phyloP scores from a whole-genome alignment of 2,329 filamentous ascomycete species.

The Incumbomyces lentus region DNA sequence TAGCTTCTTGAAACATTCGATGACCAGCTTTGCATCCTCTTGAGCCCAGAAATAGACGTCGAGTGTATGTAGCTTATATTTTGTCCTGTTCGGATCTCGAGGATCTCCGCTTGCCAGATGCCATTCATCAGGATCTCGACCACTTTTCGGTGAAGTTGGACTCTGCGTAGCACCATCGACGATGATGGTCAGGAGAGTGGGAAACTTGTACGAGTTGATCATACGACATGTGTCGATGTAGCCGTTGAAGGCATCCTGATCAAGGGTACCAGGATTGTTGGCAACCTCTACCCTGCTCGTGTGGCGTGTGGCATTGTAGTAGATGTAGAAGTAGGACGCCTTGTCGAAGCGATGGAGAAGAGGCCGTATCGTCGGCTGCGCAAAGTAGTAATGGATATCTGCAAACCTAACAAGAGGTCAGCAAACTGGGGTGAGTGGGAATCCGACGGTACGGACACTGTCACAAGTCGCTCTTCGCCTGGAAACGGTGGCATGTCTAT shows the following conservation, averaged over 20 bases:
- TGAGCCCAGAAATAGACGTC: constrained; percentile 56
- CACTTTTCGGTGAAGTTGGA: constrained; percentile 20
- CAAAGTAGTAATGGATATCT: constrained; percentile 56
- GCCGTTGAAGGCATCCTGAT: constrained; percentile 56
- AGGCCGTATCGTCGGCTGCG: constrained; percentile 44
- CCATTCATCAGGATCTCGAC: constrained; percentile 40
- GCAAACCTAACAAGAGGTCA: constrained; percentile 41
- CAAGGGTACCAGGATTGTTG: constrained; percentile 51
- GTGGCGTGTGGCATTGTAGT: constrained; percentile 45
- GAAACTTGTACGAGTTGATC: constrained; percentile 49
- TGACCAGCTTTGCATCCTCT: constrained; percentile 46
- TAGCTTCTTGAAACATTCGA: constrained; percentile 34
- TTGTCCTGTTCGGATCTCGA: constrained; percentile 42
- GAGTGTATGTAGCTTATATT: constrained; percentile 49
- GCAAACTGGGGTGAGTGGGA: not conserved
- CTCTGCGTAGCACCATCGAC: constrained; percentile 35
- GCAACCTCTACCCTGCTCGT: constrained; percentile 51
- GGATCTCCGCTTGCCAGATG: constrained; percentile 45
- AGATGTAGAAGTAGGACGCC: constrained; percentile 55
- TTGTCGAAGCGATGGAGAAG: constrained; percentile 54
- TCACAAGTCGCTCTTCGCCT: constrained; percentile 37
- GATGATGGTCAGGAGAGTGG: constrained; percentile 47
- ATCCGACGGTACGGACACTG: constrained; percentile 29
- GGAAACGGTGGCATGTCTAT: constrained; percentile 34
- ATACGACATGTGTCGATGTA: constrained; percentile 43